Conservation (phyloP, 768 basidiomycete genomes). For the Sporobolomyces roseus region DNA sequence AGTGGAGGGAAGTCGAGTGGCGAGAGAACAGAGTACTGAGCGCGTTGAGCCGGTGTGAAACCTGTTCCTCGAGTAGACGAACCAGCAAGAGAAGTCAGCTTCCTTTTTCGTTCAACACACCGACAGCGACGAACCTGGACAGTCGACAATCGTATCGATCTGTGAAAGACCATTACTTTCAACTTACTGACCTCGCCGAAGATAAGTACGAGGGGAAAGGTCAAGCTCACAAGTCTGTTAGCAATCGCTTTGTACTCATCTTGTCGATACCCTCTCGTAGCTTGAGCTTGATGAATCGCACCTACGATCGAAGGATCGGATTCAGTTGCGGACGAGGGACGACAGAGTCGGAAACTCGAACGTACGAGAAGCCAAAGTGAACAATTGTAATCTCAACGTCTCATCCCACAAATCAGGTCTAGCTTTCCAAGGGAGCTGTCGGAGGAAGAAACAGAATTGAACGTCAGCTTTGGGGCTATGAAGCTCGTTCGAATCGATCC, state of each 20-base stretch:
- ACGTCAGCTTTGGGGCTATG: no score
- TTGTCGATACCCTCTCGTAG: not conserved
- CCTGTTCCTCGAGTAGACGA: not conserved
- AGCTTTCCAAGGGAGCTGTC: constrained; percentile 28
- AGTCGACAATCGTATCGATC: not conserved
- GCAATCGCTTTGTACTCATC: not conserved
- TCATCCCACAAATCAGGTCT: constrained; percentile 11
- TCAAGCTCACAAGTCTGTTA: not conserved
- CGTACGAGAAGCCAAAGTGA: not conserved
- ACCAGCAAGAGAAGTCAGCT: not conserved
- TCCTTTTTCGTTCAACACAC: no score
- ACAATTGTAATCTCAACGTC: constrained; percentile 2
- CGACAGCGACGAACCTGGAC: constrained; percentile 1
- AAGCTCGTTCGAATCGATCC: not conserved
- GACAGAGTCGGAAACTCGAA: no score
- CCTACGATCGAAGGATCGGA: not conserved
- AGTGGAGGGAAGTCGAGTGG: constrained; percentile 2
- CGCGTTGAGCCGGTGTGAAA: not conserved
- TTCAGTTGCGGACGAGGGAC: no score
- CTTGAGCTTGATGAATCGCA: not conserved
- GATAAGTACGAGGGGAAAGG: not conserved
- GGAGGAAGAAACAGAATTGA: not conserved
- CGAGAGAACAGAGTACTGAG: not conserved
- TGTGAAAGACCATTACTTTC: no score
- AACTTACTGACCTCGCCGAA: no score